Evolutionary conservation across 768 basidiomycete genomes (phyloP).

Genomic region (Kwoniella pini): DNA sequence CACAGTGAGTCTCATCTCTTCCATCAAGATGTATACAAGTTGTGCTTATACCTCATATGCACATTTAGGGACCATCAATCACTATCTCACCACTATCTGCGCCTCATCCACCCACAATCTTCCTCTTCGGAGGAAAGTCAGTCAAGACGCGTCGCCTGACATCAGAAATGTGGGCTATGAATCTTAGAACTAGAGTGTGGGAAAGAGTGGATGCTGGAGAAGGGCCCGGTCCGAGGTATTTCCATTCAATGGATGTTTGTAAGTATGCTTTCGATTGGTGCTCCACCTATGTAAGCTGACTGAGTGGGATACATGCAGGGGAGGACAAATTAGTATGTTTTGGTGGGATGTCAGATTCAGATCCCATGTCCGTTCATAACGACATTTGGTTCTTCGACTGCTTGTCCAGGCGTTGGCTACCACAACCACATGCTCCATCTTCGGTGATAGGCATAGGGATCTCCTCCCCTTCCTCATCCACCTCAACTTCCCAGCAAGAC

Average conservation of each 20-base stretch:
- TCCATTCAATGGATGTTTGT: constrained; percentile 85
- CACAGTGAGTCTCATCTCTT: constrained; percentile 43
- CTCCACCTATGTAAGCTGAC: constrained; percentile 1
- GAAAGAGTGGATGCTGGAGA: constrained; percentile 65
- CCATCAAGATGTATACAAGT: neutral
- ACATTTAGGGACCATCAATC: constrained; percentile 43
- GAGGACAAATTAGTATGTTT: constrained; percentile 87
- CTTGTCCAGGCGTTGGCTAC: constrained; percentile 69
- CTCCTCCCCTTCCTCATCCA: neutral
- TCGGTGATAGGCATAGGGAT: constrained; percentile 26
- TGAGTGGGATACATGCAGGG: constrained; percentile 56
- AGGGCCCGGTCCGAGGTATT: constrained; percentile 75
- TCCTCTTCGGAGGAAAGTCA: constrained; percentile 69
- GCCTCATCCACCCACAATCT: constrained; percentile 41
- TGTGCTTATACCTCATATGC: neutral
- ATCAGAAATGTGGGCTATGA: constrained; percentile 84
- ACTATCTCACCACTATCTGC: constrained; percentile 41
- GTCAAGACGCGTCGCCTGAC: constrained; percentile 86
- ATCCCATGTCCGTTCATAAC: constrained; percentile 75
- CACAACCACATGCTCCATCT: constrained; percentile 56
- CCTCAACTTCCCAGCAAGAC: constrained; percentile 36
- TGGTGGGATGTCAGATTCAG: constrained; percentile 87
- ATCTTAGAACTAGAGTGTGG: constrained; percentile 81
- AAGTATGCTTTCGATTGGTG: constrained; percentile 22
- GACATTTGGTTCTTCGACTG: constrained; percentile 91